Evolutionary conservation across 805 yeast genomes (phyloP), one percentile per base, ranked within the genome.

Genomic region (Nakazawaea wyomingensis): DNA sequence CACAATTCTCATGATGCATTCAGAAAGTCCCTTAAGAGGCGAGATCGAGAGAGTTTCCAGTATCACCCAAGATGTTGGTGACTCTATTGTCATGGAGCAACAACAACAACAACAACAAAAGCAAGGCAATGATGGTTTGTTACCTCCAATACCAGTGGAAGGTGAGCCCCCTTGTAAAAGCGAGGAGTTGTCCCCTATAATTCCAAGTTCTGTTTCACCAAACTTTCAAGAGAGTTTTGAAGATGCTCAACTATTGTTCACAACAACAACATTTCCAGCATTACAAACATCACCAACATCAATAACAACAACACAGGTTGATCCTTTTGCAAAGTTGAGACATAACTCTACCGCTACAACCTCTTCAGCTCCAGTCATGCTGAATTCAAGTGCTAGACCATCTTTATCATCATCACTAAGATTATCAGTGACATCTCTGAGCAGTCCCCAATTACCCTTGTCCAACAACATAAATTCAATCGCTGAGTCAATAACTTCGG

Each of bases 151-250:
- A 4, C 47, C 40, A 24, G 17, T 18, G 13, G 43, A 34, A 11
- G 43, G 39, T 3, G 26, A 24, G 22, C 37, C 47, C 11, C 47
- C 47, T 11, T 44, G 47, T 19, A 39, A 34, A n/a, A 24, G 21
- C n/a, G 43, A 39, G 16, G 37, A 44, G 18, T 26, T 44, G 4
- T 39, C 40, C 11, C 47, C 47, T 9, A 32, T 26, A 3, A 28
- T 43, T 7, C 45, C 45, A 16, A 20, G 18, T 18, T 42, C 37
- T 13, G 14, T 42, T 11, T 41, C 44, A 9, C 44, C 44, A 13
- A 18, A 7, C 10, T 17, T 20, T 11, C 29, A 18, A 14, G 33
- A 27, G 11, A 21, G 11, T 21, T 17, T 33, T 10, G 24, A 33
- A 33, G 24, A 20, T 8, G 11, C 11, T 11, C 27, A 9, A 11